Conservation (phyloP, 2,329 filamentous ascomycete species). For the Cladosporium phlei region DNA sequence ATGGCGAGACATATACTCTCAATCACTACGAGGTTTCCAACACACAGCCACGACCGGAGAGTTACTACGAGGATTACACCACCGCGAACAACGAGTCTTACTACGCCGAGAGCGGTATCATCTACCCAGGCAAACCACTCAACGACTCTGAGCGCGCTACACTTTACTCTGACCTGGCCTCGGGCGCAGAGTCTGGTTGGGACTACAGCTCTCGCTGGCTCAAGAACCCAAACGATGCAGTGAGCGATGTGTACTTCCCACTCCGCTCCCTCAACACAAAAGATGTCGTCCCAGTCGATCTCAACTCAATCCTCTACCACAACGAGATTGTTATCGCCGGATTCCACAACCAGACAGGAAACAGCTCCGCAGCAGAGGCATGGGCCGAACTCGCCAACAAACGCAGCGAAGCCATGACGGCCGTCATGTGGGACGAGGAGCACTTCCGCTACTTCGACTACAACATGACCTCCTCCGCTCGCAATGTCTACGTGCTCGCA, state of each 20-base stretch:
- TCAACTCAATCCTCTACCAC: conserved; percentile 64
- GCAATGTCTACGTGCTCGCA: conserved; percentile 51
- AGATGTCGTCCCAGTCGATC: conserved; percentile 58
- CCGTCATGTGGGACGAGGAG: conserved; percentile 60
- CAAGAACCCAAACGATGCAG: conserved; percentile 53
- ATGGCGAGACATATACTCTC: conserved; percentile 47
- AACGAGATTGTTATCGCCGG: conserved; percentile 57
- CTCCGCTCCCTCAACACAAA: conserved; percentile 58
- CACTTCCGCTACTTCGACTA: conserved; percentile 64
- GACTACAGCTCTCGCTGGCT: conserved; percentile 61
- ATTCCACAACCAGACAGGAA: conserved; percentile 51
- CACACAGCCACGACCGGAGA: conserved; percentile 63
- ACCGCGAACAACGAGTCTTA: conserved; percentile 63
- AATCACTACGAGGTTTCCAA: conserved; percentile 60
- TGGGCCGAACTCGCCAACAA: conserved; percentile 49
- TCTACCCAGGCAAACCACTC: conserved; percentile 47
- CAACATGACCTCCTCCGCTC: conserved; percentile 56
- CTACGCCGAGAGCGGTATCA: conserved; percentile 53
- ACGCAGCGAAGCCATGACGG: conserved; percentile 59
- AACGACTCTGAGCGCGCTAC: conserved; percentile 49
- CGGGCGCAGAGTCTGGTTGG: conserved; percentile 62
- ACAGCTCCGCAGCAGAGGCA: conserved; percentile 44
- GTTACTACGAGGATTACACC: conserved; percentile 60
- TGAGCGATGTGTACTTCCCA: conserved; percentile 59
- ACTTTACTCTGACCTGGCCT: conserved; percentile 60